Evolutionary conservation across 176 grass and related monocot genomes (phyloP), one percentile per base, ranked within the genome.

Genomic region (Saccharum spontaneum): DNA sequence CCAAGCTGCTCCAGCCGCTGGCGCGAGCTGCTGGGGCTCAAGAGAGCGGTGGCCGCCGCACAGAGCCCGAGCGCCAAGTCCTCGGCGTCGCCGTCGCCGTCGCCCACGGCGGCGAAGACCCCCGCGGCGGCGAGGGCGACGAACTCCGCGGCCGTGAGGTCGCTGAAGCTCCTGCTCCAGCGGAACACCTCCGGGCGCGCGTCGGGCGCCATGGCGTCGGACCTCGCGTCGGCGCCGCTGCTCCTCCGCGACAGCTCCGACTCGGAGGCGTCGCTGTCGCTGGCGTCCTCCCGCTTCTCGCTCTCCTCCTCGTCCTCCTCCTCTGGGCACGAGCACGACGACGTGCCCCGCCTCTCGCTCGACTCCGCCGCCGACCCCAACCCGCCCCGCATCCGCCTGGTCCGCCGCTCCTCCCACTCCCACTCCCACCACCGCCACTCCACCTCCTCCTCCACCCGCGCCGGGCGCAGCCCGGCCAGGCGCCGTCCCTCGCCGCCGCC

Each of bases 1-100:
- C 96, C 96, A 28, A 92, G 93, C 72, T 98, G 96, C 69, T 92
- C 93, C 2, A 95, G 91, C 77, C 93, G 93, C 80, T 98, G 96
- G 96, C 78, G 93, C 10, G 93, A 95, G 84, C 78, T 98, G 10
- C 96, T 98, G 1, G 91, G 96, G 16, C 86, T 98, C 66, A 93
- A 86, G 82, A 71, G 81, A 20, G 73, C 89, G 0, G 79, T 80
- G 1, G 80, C 52, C 0, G 17, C 86, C 2, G 73, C 45, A 22
- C 65, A 12, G 30, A 54, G 79, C 79, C 87, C 78, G 46, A 90
- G 46, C 71, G 69, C 83, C 7, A 95, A 84, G 78, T 48, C 84
- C 14, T 79, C 86, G 16, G 69, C 85, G 0, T 26, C 79, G 1
- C 37, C 62, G 0, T 1, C 82, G 7, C 46, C 72, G 0, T 1